Conservation (phyloP, 2,329 filamentous ascomycete genomes). For the Phoma herbarum region DNA sequence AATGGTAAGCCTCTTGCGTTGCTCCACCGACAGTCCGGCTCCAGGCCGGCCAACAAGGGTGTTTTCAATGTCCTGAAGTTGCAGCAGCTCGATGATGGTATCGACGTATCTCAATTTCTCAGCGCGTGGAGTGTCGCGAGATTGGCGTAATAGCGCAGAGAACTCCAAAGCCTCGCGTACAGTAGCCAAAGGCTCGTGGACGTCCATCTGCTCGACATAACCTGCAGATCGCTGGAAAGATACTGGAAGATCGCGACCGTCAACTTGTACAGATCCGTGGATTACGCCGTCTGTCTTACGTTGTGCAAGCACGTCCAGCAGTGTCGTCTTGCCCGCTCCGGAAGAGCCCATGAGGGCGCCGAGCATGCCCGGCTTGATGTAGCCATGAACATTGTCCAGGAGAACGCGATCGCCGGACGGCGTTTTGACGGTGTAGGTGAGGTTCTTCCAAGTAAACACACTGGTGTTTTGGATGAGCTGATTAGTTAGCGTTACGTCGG, state of each 20-base stretch:
- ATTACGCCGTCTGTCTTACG: neutral
- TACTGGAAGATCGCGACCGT: neutral
- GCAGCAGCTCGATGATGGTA: neutral
- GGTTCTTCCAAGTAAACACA: neutral
- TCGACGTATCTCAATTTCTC: neutral
- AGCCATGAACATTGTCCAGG: neutral
- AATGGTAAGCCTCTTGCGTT: neutral
- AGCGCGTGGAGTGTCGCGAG: neutral
- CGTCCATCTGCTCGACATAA: slow-evolving; percentile 38
- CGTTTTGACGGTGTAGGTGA: neutral
- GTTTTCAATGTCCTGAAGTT: neutral
- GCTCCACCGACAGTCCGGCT: neutral
- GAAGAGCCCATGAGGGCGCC: neutral
- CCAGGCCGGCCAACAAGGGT: neutral
- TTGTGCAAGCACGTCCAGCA: neutral
- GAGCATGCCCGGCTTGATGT: neutral
- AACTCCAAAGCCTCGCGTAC: slow-evolving; percentile 7
- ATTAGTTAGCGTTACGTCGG: neutral
- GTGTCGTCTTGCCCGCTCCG: neutral
- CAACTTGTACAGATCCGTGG: neutral
- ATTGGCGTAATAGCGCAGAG: neutral
- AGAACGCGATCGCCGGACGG: neutral
- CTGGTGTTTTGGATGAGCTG: neutral
- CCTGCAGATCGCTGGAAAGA: slow-evolving; percentile 37
- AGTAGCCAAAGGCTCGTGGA: slow-evolving; percentile 9